Conservation (phyloP, 345 rosid genomes). For the Cardamine resedifolia region DNA sequence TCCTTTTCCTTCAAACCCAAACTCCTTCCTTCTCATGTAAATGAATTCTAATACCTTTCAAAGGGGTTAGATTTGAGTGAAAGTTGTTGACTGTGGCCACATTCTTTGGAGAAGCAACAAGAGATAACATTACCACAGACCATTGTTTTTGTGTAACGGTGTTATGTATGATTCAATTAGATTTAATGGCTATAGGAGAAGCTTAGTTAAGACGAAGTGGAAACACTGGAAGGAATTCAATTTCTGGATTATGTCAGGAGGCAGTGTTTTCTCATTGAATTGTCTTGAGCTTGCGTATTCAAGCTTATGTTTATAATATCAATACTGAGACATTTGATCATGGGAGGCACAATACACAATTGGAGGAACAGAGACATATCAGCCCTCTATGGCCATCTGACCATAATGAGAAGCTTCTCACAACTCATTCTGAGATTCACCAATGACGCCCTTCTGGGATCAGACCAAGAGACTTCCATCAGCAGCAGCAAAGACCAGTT, state of each 20-base stretch:
- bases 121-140: not conserved
- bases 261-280: not conserved
- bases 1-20: slow-evolving; percentile 15
- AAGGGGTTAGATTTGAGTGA: slow-evolving; percentile 28
- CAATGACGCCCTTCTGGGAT: slow-evolving; percentile 48
- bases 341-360: slow-evolving; percentile 46
- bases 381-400: slow-evolving; percentile 52
- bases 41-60: slow-evolving; percentile 1
- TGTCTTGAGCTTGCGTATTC: not conserved
- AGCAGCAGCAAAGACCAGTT: slow-evolving; percentile 41
- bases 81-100: slow-evolving; percentile 4
- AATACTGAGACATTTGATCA: slow-evolving; percentile 31
- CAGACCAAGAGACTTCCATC: slow-evolving; percentile 42
- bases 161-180: not conserved
- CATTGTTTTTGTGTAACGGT: slow-evolving; percentile 7
- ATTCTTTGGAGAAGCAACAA: not conserved
- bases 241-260: slow-evolving; percentile 9
- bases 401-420: slow-evolving; percentile 44
- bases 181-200: slow-evolving; percentile 11
- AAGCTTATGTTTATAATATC: slow-evolving; percentile 1
- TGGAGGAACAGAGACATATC: slow-evolving; percentile 53
- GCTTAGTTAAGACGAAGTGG: not conserved
- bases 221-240: slow-evolving; percentile 2
- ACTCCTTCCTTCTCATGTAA: slow-evolving; percentile 15
- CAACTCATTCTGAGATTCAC: slow-evolving; percentile 41